Conservation (phyloP, 2,329 filamentous ascomycete species). For the Colletotrichum limetticola region DNA sequence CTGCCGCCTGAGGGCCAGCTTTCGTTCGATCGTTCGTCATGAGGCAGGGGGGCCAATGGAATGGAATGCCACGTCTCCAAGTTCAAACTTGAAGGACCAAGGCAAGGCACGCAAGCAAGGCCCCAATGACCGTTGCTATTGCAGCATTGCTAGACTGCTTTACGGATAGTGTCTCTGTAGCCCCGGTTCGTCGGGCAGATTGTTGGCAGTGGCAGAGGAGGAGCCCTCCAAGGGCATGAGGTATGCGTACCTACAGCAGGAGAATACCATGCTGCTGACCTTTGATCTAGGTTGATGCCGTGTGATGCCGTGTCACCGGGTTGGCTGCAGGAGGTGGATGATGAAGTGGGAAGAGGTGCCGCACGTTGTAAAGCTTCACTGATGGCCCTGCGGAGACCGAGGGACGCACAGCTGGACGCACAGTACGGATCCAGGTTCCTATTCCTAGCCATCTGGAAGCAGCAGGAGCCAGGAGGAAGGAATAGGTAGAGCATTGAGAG, state of each 20-base stretch:
- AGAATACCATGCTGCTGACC: not conserved
- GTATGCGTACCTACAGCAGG: not conserved
- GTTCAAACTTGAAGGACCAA: not conserved
- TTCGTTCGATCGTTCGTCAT: slow-evolving; percentile 9
- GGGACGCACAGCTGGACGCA: slow-evolving; percentile 7
- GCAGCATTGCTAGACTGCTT: not conserved
- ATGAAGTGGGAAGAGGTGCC: not conserved
- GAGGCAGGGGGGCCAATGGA: slow-evolving; percentile 11
- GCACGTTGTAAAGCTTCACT: slow-evolving; percentile 22
- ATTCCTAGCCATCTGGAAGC: not conserved
- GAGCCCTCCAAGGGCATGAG: not conserved
- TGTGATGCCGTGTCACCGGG: slow-evolving; percentile 5
- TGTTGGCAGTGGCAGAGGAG: not conserved
- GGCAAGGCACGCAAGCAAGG: not conserved
- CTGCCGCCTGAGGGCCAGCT: not conserved
- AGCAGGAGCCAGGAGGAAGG: not conserved
- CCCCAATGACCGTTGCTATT: not conserved
- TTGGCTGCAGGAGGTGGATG: not conserved
- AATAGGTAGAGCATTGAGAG: not conserved
- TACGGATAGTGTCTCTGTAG: not conserved
- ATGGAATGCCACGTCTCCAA: slow-evolving; percentile 17
- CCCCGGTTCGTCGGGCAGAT: slow-evolving; percentile 3
- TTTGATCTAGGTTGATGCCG: slow-evolving; percentile 17
- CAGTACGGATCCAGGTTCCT: not conserved
- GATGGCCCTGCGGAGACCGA: slow-evolving; percentile 27